Conservation (phyloP, 108 stramenopile species). For the Asterionellopsis glacialis region DNA sequence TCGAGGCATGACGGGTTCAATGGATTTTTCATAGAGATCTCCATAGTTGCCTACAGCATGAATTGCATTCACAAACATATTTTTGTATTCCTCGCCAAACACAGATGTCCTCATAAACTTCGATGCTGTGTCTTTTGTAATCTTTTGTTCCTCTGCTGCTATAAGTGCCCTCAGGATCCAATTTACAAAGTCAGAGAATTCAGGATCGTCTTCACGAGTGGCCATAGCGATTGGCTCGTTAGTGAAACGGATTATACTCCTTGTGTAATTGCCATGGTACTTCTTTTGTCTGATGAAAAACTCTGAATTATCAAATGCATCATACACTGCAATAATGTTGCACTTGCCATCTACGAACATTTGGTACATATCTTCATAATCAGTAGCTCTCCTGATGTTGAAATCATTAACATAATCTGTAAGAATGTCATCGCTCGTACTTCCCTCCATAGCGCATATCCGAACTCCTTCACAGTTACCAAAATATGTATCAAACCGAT, state of each 20-base stretch:
- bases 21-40: constrained; percentile 17
- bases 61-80: constrained; percentile 27
- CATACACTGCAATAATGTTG: no score
- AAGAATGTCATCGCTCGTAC: no score
- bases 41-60: constrained; percentile 47
- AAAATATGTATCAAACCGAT: no score
- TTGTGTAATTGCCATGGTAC: constrained; percentile 14
- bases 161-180: constrained; percentile 39
- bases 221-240: constrained; percentile 11
- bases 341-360: no score
- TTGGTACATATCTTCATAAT: no score
- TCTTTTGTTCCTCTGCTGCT: constrained; percentile 30
- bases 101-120: not conserved
- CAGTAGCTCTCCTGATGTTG: no score
- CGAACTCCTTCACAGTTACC: no score
- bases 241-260: not conserved
- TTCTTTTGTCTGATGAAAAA: no score
- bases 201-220: constrained; percentile 10
- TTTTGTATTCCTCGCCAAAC: constrained; percentile 10
- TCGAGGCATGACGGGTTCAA: not conserved
- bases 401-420: no score
- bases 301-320: no score
- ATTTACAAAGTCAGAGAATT: constrained; percentile 32
- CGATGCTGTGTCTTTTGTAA: constrained; percentile 11
- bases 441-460: no score